Evolutionary conservation across 345 rosid species (phyloP).

Genomic region (Excoecaria cochinchinensis): DNA sequence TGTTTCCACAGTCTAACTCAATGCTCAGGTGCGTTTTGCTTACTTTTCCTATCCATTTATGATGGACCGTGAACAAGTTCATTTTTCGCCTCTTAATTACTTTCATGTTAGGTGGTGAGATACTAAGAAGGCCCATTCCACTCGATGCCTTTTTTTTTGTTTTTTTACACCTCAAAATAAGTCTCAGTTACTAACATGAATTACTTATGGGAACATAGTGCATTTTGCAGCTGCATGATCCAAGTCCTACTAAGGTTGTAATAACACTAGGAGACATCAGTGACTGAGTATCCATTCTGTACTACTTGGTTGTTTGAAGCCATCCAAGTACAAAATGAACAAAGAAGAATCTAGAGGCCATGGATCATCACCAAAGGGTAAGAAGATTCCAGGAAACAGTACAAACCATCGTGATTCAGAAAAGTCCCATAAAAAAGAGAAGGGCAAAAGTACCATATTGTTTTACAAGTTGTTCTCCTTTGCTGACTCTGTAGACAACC

Average conservation of each 20-base stretch:
- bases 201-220: too few species aligned
- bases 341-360: background rate
- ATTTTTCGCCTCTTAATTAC: too few species aligned
- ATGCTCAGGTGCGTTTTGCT: too few species aligned
- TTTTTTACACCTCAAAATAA: too few species aligned
- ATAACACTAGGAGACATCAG: background rate
- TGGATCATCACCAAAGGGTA: conserved; percentile 7
- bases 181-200: too few species aligned
- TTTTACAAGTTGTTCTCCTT: conserved; percentile 60
- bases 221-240: background rate
- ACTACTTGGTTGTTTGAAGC: conserved; percentile 6
- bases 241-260: background rate
- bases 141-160: too few species aligned
- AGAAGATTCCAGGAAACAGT: background rate
- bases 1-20: too few species aligned
- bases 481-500: conserved; percentile 49
- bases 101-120: too few species aligned
- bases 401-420: background rate
- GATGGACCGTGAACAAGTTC: too few species aligned
- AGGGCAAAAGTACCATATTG: conserved; percentile 9
- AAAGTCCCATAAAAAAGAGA: conserved; percentile 18
- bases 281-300: background rate
- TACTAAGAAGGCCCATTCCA: too few species aligned
- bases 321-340: background rate
- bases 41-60: too few species aligned